Conservation (phyloP, 1,139 yeast genomes). For the Kurtzmaniella quercitrusa region DNA sequence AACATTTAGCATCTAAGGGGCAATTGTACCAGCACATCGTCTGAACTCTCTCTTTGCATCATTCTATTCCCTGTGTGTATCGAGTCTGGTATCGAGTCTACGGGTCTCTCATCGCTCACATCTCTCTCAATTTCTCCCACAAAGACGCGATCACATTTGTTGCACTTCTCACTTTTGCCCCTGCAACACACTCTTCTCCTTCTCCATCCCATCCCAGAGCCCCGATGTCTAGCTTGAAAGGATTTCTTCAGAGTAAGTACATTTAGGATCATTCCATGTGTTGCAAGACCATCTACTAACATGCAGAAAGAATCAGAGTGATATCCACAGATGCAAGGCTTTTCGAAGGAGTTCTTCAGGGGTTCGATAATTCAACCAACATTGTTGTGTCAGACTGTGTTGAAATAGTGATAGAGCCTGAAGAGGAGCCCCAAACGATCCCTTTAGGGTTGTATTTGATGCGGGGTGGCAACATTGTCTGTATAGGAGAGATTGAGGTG, state of each 20-base stretch:
- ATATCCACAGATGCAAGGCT: slow-evolving; percentile 82
- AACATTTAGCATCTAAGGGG: too few relatives aligned
- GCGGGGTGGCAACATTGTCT: slow-evolving; percentile 80
- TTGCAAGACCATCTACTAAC: slow-evolving; percentile 7
- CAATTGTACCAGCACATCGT: too few relatives aligned
- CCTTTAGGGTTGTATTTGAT: slow-evolving; percentile 61
- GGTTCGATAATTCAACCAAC: slow-evolving; percentile 80
- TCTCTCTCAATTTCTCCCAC: too few relatives aligned
- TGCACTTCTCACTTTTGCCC: background rate
- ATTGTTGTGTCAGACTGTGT: slow-evolving; percentile 58
- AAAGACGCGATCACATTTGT: too few relatives aligned
- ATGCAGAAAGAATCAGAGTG: slow-evolving; percentile 55
- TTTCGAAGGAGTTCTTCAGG: slow-evolving; percentile 69
- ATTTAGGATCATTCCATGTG: background rate
- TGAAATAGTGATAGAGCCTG: slow-evolving; percentile 46
- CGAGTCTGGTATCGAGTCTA: too few relatives aligned
- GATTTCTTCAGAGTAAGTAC: slow-evolving; percentile 38
- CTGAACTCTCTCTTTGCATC: too few relatives aligned
- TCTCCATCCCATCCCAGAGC: background rate
- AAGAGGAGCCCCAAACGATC: slow-evolving; percentile 46
- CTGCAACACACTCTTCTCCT: background rate
- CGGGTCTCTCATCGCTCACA: too few relatives aligned
- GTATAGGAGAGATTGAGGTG: slow-evolving; percentile 63
- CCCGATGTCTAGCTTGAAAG: slow-evolving; percentile 34
- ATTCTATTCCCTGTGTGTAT: too few relatives aligned